Evolutionary conservation across 2,329 filamentous ascomycete genomes (phyloP).

Genomic region (Xylaria hypoxylon): DNA sequence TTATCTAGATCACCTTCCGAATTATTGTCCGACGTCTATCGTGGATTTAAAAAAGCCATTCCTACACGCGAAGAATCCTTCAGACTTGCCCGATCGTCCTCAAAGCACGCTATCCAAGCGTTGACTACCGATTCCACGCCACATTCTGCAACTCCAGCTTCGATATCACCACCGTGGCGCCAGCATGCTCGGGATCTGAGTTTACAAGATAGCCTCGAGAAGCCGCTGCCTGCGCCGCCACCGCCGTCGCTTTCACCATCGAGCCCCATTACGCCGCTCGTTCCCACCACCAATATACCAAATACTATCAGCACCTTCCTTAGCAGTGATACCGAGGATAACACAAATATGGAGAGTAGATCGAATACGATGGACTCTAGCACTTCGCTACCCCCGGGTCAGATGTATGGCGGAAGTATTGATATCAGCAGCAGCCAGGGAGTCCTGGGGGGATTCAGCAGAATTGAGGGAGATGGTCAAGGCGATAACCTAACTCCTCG

Average conservation of each 20-base stretch:
- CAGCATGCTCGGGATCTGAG: constrained; percentile 65
- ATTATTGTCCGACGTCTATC: constrained; percentile 64
- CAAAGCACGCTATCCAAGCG: constrained; percentile 56
- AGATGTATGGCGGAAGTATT: constrained; percentile 54
- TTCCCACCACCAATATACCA: constrained; percentile 25
- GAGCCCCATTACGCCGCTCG: constrained; percentile 50
- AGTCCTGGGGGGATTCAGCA: constrained; percentile 56
- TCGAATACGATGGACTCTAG: constrained; percentile 64
- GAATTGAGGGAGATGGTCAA: constrained; percentile 61
- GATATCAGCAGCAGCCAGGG: constrained; percentile 62
- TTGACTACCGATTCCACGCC: constrained; percentile 43
- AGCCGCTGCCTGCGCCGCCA: constrained; percentile 66
- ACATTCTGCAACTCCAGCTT: constrained; percentile 36
- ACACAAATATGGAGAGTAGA: constrained; percentile 55
- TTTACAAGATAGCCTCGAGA: constrained; percentile 67
- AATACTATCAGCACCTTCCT: constrained; percentile 51
- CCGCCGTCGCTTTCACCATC: constrained; percentile 55
- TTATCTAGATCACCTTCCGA: constrained; percentile 58
- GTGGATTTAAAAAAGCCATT: constrained; percentile 62
- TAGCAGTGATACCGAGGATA: constrained; percentile 46
- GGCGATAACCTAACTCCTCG: constrained; percentile 63
- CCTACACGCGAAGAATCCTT: constrained; percentile 58
- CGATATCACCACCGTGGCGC: constrained; percentile 48
- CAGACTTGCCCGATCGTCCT: constrained; percentile 59
- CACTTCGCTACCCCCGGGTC: constrained; percentile 44